Evolutionary conservation across 2,329 filamentous ascomycete genomes (phyloP).

Genomic region (Penicillium hesseltinei): DNA sequence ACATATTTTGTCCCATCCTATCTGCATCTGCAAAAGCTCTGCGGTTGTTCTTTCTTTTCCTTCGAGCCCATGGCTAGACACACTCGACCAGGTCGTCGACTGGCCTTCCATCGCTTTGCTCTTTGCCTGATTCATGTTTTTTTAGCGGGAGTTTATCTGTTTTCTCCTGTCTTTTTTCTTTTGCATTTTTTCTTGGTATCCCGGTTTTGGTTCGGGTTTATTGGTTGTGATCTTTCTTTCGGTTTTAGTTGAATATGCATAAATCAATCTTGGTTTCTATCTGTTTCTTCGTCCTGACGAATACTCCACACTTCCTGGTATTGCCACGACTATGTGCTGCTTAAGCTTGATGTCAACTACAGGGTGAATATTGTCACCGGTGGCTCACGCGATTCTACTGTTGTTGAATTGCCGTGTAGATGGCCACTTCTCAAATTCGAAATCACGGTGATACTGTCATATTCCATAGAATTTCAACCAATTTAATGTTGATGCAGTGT

Average conservation of each 20-base stretch:
- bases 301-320: neutral
- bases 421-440: too few relatives aligned
- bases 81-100: neutral
- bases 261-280: neutral
- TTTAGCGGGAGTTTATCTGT: slow-evolving; percentile 23
- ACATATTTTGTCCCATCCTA: neutral
- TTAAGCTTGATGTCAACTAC: neutral
- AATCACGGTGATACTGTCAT: too few relatives aligned
- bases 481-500: too few relatives aligned
- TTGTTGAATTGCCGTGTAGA: too few relatives aligned
- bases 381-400: too few relatives aligned
- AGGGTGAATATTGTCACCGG: too few relatives aligned
- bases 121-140: slow-evolving; percentile 7
- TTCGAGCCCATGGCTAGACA: neutral
- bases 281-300: neutral
- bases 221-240: neutral
- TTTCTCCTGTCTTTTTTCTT: neutral
- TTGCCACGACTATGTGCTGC: neutral
- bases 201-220: neutral
- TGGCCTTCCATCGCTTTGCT: neutral
- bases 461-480: too few relatives aligned
- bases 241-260: neutral
- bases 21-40: neutral
- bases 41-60: neutral
- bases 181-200: neutral